phyloP scores from a whole-genome alignment of 2,329 filamentous ascomycete species.

The Colletotrichum karsti region DNA sequence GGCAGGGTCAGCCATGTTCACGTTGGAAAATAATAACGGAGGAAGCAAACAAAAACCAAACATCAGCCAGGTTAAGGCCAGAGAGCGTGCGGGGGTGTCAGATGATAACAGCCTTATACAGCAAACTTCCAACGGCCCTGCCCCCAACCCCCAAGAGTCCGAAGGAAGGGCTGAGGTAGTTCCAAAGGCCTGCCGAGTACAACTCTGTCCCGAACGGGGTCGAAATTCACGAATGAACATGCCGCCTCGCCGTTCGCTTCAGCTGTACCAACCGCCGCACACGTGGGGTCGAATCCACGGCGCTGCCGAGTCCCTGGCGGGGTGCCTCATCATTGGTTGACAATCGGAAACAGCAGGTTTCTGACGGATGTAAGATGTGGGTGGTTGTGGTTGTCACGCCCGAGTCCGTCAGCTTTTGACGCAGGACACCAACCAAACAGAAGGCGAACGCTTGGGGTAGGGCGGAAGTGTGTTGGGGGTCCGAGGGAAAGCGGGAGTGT shows the following conservation, averaged over 20 bases:
- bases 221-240: background rate
- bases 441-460: background rate
- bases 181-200: background rate
- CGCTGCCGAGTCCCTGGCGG: background rate
- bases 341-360: background rate
- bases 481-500: background rate
- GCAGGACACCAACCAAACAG: background rate
- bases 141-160: background rate
- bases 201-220: background rate
- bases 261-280: background rate
- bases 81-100: background rate
- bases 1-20: conserved; percentile 10
- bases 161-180: background rate
- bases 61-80: background rate
- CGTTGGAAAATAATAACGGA: background rate
- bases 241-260: background rate
- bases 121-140: too few relatives aligned
- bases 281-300: background rate
- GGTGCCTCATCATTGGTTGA: background rate
- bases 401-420: background rate
- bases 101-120: too few relatives aligned
- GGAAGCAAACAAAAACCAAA: background rate
- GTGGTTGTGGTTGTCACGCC: background rate
- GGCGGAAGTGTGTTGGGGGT: conserved; percentile 3
- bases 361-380: background rate